A percentile compares a stretch with the other conserved stretches of the same genome.
Conservation (phyloP, 75 land plant species). For the Cunninghamia lanceolata region DNA sequence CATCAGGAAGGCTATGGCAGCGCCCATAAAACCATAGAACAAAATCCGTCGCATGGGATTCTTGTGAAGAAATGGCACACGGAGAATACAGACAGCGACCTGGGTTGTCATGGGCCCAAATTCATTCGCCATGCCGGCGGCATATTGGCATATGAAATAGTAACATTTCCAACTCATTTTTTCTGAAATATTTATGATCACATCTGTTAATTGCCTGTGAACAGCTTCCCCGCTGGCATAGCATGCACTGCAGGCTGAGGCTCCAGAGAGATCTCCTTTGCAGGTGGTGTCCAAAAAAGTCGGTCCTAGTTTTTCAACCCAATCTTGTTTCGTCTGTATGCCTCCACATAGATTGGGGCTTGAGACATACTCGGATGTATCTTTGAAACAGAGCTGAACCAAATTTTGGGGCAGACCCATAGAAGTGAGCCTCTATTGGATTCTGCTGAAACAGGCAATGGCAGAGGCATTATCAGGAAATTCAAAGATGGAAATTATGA, state of each 20-base stretch:
- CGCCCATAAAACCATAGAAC: background rate
- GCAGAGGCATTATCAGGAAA: background rate
- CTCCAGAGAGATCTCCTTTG: background rate
- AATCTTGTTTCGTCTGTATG: background rate
- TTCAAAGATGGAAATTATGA: background rate
- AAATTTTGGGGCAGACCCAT: background rate
- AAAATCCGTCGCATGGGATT: background rate
- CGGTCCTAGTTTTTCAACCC: background rate
- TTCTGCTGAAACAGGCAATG: background rate
- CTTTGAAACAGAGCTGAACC: background rate
- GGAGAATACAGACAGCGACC: conserved; percentile 39
- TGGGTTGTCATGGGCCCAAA: conserved; percentile 34
- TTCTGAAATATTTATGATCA: background rate
- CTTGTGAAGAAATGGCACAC: conserved; percentile 11
- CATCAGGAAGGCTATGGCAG: background rate
- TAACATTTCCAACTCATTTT: conserved; percentile 25
- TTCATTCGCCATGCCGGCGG: conserved; percentile 42
- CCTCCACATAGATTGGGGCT: background rate
- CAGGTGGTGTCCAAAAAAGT: background rate
- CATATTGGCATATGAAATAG: conserved; percentile 40
- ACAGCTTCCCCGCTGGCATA: background rate
- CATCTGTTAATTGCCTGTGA: background rate
- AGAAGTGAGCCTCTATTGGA: background rate
- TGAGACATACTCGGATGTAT: too few relatives aligned
- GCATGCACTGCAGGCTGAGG: conserved; percentile 1